These are phyloP conservation scores for Aspergillus sp. DNA, from an alignment of 2,329 filamentous ascomycete genomes.

Conservation along the genomic window DNA sequence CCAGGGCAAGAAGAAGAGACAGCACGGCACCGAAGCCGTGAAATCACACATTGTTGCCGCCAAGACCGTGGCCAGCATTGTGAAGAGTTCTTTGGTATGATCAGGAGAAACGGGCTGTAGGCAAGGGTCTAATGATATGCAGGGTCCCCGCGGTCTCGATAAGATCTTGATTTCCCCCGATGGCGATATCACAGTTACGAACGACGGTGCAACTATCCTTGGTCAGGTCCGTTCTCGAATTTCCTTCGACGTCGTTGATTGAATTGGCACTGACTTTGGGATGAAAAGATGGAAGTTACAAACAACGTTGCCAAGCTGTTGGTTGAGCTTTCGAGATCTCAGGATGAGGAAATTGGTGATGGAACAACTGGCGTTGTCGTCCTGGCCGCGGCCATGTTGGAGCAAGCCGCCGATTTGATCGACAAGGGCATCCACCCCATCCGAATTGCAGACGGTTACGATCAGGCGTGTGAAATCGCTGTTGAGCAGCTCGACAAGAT, in stretches of 20 bases:
- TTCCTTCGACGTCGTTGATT: not conserved
- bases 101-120: not conserved
- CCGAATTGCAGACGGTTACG: constrained; percentile 95
- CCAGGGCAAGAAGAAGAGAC: constrained; percentile 95
- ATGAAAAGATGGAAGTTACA: constrained; percentile 83
- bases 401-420: constrained; percentile 95
- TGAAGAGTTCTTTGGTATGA: constrained; percentile 82
- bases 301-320: constrained; percentile 97
- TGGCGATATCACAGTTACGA: constrained; percentile 98
- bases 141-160: constrained; percentile 90
- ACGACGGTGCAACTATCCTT: constrained; percentile 96
- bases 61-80: constrained; percentile 90
- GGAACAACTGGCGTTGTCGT: constrained; percentile 98
- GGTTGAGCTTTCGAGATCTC: constrained; percentile 95
- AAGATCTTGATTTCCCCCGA: constrained; percentile 99
- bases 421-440: constrained; percentile 99
- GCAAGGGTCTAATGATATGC: constrained; percentile 7
- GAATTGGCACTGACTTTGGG: constrained; percentile 4
- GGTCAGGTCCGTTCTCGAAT: constrained; percentile 52
- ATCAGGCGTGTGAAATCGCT: constrained; percentile 94
- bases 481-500: constrained; percentile 89
- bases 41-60: constrained; percentile 98
- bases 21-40: constrained; percentile 93
- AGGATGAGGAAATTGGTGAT: constrained; percentile 98
- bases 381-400: constrained; percentile 85